Conservation (phyloP, 1,139 yeast genomes). For the Geotrichum aggregatum region DNA sequence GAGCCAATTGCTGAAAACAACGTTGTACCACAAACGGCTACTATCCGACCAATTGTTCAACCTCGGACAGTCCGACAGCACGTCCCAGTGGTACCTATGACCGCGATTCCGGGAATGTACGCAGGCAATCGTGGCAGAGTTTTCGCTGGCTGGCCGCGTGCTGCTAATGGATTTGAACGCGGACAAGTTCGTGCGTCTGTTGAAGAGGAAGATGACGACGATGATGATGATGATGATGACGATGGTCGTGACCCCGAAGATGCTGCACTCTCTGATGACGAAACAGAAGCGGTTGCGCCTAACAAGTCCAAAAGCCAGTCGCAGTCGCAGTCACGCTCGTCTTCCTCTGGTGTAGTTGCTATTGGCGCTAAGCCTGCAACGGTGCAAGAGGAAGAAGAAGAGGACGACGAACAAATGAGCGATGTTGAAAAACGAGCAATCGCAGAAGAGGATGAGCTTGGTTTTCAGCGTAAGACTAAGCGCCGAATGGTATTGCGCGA, state of each 20-base stretch:
- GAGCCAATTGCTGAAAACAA: not conserved
- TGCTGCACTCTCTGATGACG: constrained; percentile 32
- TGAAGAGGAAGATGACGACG: constrained; percentile 19
- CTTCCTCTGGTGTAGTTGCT: constrained; percentile 11
- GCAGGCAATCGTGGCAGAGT: too few species aligned
- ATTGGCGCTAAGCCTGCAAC: constrained; percentile 1
- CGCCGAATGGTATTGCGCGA: not conserved
- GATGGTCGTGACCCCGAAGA: constrained; percentile 33
- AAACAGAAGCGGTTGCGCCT: constrained; percentile 16
- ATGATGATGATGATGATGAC: constrained; percentile 28
- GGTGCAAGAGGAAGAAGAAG: constrained; percentile 14
- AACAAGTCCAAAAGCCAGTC: not conserved
- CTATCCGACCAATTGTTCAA: not conserved
- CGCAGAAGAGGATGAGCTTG: constrained; percentile 22
- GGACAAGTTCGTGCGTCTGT: not conserved
- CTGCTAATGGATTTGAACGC: not conserved
- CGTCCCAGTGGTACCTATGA: constrained; percentile 6
- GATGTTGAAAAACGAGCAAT: constrained; percentile 22
- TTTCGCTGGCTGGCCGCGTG: not conserved
- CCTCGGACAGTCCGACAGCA: not conserved
- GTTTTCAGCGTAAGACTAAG: constrained; percentile 5
- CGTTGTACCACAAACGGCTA: not conserved
- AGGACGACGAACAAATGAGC: constrained; percentile 21
- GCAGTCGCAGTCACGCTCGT: not conserved
- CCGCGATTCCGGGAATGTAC: constrained; percentile 3